Evolutionary conservation across 2,329 filamentous ascomycete species (phyloP).

Genomic region (Aspergillus chevalieri): DNA sequence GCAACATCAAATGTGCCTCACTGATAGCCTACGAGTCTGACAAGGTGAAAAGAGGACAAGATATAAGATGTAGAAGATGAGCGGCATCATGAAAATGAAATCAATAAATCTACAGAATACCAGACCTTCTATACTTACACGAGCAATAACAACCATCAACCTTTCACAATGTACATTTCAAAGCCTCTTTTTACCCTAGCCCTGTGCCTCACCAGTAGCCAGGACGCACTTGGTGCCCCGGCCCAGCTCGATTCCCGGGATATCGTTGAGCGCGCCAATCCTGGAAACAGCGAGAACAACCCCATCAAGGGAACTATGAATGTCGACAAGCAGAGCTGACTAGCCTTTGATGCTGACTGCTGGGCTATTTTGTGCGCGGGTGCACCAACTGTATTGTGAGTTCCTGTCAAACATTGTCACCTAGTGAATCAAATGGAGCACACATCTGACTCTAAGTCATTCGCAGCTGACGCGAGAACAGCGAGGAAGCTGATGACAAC

Average conservation of each 20-base stretch:
- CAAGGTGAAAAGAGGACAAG: background rate
- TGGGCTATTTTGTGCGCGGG: background rate
- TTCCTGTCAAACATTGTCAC: background rate
- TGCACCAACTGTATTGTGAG: background rate
- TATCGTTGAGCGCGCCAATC: background rate
- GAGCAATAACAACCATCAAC: background rate
- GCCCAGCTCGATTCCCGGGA: background rate
- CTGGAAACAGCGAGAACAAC: background rate
- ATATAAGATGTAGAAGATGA: background rate
- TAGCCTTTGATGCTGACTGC: background rate
- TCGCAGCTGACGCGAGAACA: background rate
- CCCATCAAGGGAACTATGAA: background rate
- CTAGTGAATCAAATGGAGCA: background rate
- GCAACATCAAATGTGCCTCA: background rate
- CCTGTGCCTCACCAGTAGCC: background rate
- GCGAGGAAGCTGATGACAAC: background rate
- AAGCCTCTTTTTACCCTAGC: background rate
- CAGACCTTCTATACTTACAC: background rate
- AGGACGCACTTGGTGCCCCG: background rate
- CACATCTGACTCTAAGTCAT: background rate
- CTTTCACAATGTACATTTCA: background rate
- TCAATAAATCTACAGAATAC: background rate
- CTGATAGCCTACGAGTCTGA: background rate
- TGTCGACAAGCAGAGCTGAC: background rate
- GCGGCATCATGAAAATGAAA: background rate